Evolutionary conservation across 169 alveolate genomes (phyloP), one percentile per base, ranked within the genome.

Genomic region (Plasmodium adleri): DNA sequence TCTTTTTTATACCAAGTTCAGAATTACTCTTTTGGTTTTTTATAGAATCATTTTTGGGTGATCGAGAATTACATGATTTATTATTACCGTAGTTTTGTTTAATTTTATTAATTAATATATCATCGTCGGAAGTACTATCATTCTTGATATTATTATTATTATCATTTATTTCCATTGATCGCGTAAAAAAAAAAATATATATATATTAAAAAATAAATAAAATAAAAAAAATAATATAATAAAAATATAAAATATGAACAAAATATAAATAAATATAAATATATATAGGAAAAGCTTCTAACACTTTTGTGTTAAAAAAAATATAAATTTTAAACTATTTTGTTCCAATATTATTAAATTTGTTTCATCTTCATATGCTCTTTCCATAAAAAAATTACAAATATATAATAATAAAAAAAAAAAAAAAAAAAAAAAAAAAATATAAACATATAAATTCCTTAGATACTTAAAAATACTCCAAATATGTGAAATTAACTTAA

Each of bases 91-190:
- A 22, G 28, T 80, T 68, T 80, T 80, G 68, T 72, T 80, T 80
- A 80, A 80, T 68, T 15, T 68, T 26, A n/a, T 80, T 75, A 80
- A 80, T 80, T 72, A 80, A 68, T 80, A 80, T 67, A 7, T 80
- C 90, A 43, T 80, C 90, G 32, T 80, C 90, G 4, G 90, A 80
- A 10, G 90, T 68, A 45, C 45, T 56, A 2, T 43, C 56, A 68
- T 67, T 64, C n/a, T 24, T 10, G 24, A 7, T 43, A 39, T 56
- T 15, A 13, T 22, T 39, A 50, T 80, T 39, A 50, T 80, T 70
- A 15, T 58, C 90, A 52, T 39, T 70, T 72, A 26, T 68, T 47
- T 70, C 83, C 90, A 80, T 80, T 54, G 20, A 17, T 64, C 20
- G 47, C 54, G 39, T n/a, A 52, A 74, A 60, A 39, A 59, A 72